Evolutionary conservation across 805 yeast species (phyloP).

Genomic region (Sugiyamaella marilandica): DNA sequence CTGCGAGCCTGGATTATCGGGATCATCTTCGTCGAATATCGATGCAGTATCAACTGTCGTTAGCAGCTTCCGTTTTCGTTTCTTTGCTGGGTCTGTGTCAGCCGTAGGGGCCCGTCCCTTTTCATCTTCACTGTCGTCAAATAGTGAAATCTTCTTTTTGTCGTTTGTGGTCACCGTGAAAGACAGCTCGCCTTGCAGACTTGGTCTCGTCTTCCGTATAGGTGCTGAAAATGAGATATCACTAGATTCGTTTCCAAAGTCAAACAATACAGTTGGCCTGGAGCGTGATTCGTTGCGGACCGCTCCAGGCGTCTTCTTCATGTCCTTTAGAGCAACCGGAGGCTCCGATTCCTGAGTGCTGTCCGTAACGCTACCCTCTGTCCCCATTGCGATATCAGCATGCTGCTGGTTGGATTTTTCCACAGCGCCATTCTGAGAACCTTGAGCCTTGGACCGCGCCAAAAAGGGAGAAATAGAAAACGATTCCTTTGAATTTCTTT

Average conservation of each 20-base stretch:
- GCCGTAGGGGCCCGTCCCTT: neutral
- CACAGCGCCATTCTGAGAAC: neutral
- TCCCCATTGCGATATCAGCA: neutral
- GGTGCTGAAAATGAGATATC: neutral
- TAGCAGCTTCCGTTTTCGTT: conserved; percentile 16
- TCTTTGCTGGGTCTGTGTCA: conserved; percentile 6
- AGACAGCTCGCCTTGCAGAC: conserved; percentile 1
- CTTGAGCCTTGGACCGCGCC: neutral
- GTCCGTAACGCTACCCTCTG: neutral
- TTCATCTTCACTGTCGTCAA: conserved; percentile 18
- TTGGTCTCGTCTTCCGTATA: conserved; percentile 8
- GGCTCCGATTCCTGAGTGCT: neutral
- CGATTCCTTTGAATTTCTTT: neutral
- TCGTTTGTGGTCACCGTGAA: conserved; percentile 10
- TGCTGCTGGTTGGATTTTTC: neutral
- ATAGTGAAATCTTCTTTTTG: conserved; percentile 15
- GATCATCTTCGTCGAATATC: conserved; percentile 18
- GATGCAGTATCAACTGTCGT: conserved; percentile 6
- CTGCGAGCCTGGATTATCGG: conserved; percentile 17
- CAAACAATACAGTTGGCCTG: neutral
- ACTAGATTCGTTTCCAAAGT: neutral
- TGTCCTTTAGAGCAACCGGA: neutral
- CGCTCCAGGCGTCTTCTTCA: neutral
- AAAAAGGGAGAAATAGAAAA: neutral
- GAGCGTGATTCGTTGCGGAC: neutral